A percentile compares a stretch with the other conserved stretches of the same genome.
These are phyloP conservation scores for Schwanniomyces pseudopolymorphus DNA, from an alignment of 805 yeast species.

Conservation along the genomic window DNA sequence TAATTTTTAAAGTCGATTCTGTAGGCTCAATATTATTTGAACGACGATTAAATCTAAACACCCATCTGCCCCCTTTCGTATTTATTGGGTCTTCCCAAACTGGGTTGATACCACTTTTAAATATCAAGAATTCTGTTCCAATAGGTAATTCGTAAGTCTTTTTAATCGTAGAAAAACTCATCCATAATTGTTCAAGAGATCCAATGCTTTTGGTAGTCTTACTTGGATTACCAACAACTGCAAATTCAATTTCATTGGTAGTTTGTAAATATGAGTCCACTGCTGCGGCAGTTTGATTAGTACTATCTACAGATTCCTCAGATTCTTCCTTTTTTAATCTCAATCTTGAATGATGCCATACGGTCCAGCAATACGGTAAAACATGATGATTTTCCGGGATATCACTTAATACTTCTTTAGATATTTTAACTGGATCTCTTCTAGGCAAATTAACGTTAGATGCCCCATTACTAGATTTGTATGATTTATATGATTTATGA, in stretches of 20 bases:
- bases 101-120: constrained; percentile 60
- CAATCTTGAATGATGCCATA: constrained; percentile 47
- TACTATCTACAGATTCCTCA: constrained; percentile 13
- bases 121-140: constrained; percentile 56
- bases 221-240: constrained; percentile 18
- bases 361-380: constrained; percentile 49
- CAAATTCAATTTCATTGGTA: constrained; percentile 44
- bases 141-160: constrained; percentile 36
- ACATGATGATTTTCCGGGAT: constrained; percentile 34
- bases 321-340: constrained; percentile 19
- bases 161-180: constrained; percentile 38
- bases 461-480: constrained; percentile 8
- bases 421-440: constrained; percentile 34
- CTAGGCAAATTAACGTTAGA: constrained; percentile 28
- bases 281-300: constrained; percentile 19
- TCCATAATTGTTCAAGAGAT: constrained; percentile 56
- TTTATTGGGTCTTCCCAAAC: constrained; percentile 69
- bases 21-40: constrained; percentile 14
- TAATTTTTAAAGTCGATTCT: constrained; percentile 20
- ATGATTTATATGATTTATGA: constrained; percentile 9
- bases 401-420: constrained; percentile 27
- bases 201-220: constrained; percentile 33
- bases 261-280: constrained; percentile 46
- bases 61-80: constrained; percentile 63
- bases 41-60: constrained; percentile 48